Conservation (phyloP, 2,329 filamentous ascomycete genomes). For the Juglanconis juglandina region DNA sequence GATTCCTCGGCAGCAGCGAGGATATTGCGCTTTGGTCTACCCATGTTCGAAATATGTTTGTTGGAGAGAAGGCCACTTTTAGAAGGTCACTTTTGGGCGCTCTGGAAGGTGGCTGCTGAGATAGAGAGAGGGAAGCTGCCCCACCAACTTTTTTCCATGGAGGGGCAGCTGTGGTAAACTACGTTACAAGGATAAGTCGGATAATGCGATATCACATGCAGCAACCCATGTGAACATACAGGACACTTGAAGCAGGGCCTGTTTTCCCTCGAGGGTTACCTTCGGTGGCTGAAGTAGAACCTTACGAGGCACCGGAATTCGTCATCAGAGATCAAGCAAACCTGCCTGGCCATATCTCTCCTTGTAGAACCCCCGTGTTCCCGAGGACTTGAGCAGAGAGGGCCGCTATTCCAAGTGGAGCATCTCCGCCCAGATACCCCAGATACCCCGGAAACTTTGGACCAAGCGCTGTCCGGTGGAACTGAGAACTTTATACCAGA, state of each 20-base stretch:
- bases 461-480: too few species aligned
- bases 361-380: too few species aligned
- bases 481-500: too few species aligned
- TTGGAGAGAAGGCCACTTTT: background rate
- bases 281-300: too few species aligned
- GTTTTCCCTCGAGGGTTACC: background rate
- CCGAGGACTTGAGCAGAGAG: background rate
- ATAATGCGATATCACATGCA: background rate
- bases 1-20: constrained; percentile 74
- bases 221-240: background rate
- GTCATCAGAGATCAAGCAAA: too few species aligned
- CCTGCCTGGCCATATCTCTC: too few species aligned
- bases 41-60: constrained; percentile 46
- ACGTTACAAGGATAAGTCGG: background rate
- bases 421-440: background rate
- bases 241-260: background rate
- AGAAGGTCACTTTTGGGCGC: too few species aligned
- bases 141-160: constrained; percentile 11
- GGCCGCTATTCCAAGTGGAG: background rate
- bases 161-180: background rate
- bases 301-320: too few species aligned
- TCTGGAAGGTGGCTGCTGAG: background rate
- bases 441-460: background rate
- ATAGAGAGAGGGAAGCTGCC: background rate
- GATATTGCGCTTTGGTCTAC: constrained; percentile 71